phyloP scores from a whole-genome alignment of 768 basidiomycete species.

The Lyophyllum shimeji region DNA sequence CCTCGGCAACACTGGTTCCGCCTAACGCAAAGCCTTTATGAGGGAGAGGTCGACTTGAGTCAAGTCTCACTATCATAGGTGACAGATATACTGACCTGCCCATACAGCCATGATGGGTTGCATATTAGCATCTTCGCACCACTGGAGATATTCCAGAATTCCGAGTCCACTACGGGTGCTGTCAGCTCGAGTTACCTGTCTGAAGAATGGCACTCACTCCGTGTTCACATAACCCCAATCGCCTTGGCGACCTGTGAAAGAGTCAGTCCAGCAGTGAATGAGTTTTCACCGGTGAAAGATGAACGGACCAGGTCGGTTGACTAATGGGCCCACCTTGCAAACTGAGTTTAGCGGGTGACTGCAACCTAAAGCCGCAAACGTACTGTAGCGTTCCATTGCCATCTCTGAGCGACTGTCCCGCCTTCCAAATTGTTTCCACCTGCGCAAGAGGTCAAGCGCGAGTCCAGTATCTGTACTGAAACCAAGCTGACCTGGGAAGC shows the following conservation, averaged over 20 bases:
- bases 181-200: neutral
- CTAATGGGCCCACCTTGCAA: slow-evolving; percentile 39
- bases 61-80: neutral
- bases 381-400: slow-evolving; percentile 64
- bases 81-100: slow-evolving; percentile 37
- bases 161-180: slow-evolving; percentile 25
- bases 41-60: neutral
- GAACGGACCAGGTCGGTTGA: slow-evolving; percentile 43
- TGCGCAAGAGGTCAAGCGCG: neutral
- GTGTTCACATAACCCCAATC: slow-evolving; percentile 65
- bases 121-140: slow-evolving; percentile 58
- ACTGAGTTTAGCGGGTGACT: neutral
- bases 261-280: neutral
- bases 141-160: slow-evolving; percentile 36
- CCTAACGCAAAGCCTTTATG: slow-evolving; percentile 48
- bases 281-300: neutral
- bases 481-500: slow-evolving; percentile 43
- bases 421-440: slow-evolving; percentile 66
- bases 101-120: slow-evolving; percentile 63
- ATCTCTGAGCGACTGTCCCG: slow-evolving; percentile 45
- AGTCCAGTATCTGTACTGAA: neutral
- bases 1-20: slow-evolving; percentile 42
- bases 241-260: slow-evolving; percentile 46
- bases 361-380: neutral
- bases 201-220: slow-evolving; percentile 36